Evolutionary conservation across 306 rosid species (phyloP), one percentile per base, ranked within the genome.

Genomic region (Gynostemma pentaphyllum): DNA sequence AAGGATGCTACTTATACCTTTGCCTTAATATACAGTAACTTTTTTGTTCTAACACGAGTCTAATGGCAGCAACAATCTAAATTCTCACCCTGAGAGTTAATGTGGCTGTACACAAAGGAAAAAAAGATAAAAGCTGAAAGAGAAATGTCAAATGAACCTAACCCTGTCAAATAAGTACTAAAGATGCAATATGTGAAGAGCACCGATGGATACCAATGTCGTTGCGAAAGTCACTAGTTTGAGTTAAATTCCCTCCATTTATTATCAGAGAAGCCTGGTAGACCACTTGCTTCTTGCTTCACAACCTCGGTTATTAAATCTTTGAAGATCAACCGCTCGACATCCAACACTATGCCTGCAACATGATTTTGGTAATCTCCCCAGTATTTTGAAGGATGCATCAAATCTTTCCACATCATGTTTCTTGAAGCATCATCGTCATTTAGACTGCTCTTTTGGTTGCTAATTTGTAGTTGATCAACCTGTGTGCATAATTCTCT

Each of bases 271-370:
- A 52, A 56, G 65, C 70, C 73, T 34, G n/a, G 68, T 68, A 22
- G 42, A 36, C 39, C 39, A 50, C 61, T 76, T 72, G 61, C 49
- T 39, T 78, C 86, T 21, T 75, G 55, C 30, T 40, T 74, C 66
- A 84, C 87, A 74, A 81, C 59, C 70, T 92, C 98, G 26, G 82
- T 88, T 71, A 92, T 74, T 74, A 92, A 74, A 69, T 88, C 98
- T 62, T 86, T 92, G 52, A 88, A 92, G 75, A 92, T 88, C 83
- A 74, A 70, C 77, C 96, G 68, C 70, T 92, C 98, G 5, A 92
- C 67, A 63, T 82, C 94, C 89, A 92, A 79, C 77, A 78, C 96
- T 51, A 86, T 22, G 34, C 70, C 75, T 12, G 96, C 77, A 24
- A 78, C 70, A 75, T 88, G 87, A 55, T 62, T 60, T 39, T 37